Percentiles rank a stretch among this genome's conserved stretches.
phyloP scores from a whole-genome alignment of 441 rosid genomes.

The Hura crepitans region DNA sequence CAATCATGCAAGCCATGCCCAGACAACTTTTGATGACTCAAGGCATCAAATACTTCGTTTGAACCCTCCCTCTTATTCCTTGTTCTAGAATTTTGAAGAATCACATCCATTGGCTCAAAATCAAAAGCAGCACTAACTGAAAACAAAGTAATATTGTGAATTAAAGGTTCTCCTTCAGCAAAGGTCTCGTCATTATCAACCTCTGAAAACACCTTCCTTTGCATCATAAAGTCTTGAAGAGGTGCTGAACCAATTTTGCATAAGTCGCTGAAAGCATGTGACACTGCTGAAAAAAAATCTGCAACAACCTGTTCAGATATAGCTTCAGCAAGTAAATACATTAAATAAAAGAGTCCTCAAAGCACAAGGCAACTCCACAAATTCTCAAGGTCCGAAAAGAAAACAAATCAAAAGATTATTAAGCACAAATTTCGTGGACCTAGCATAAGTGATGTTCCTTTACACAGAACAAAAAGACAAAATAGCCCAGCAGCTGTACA shows the following conservation, averaged over 20 bases:
- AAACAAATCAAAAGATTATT: background rate
- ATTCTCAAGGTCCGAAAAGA: background rate
- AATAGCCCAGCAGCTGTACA: background rate
- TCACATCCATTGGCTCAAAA: slow-evolving; percentile 50
- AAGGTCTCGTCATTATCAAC: slow-evolving; percentile 31
- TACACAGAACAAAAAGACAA: background rate
- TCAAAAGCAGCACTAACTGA: slow-evolving; percentile 48
- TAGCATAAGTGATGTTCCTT: background rate
- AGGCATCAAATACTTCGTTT: slow-evolving; percentile 34
- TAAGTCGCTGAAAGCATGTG: slow-evolving; percentile 38
- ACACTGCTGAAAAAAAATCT: slow-evolving; percentile 45
- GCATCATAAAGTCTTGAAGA: slow-evolving; percentile 41
- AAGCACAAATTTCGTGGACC: background rate
- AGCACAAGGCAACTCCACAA: slow-evolving; percentile 14
- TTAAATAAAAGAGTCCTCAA: slow-evolving; percentile 2
- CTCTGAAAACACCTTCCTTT: slow-evolving; percentile 37
- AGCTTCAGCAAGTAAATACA: slow-evolving; percentile 11
- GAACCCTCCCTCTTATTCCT: slow-evolving; percentile 32
- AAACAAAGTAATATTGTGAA: slow-evolving; percentile 32
- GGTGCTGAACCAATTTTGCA: slow-evolving; percentile 34
- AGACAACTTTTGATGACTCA: slow-evolving; percentile 28
- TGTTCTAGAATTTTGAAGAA: slow-evolving; percentile 54
- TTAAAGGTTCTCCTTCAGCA: slow-evolving; percentile 33
- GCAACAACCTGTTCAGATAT: slow-evolving; percentile 50
- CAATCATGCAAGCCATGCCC: slow-evolving; percentile 35